Base-by-base conservation (phyloP, 169 alveolate genomes). In the Babesia sp. region DNA sequence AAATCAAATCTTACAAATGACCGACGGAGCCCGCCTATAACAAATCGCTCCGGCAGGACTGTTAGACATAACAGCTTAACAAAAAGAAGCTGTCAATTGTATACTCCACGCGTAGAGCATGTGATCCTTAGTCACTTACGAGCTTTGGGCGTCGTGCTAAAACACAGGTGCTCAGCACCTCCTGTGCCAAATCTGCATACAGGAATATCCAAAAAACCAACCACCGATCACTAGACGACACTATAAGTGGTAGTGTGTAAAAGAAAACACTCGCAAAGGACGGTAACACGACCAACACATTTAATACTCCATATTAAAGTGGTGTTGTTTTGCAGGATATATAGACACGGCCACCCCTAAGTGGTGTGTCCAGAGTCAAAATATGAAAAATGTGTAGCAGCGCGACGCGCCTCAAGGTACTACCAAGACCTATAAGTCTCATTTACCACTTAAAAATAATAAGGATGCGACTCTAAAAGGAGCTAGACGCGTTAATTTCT, bases 341-440 rank as follows among this genome's bases (percentile, higher is more conserved):
- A 39, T 9, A 9, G 46, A 39, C 46, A 8, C 46, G 46, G 8
- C 46, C 14, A 14, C n/a, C 46, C 46, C n/a, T 9, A 9, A 39
- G 46, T 9, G 14, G 8, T 39, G 8, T 8, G 46, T 39, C 46
- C n/a, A 39, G 14, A 8, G 46, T 14, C 20, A 12, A 48, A 6
- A 20, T n/a, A 34, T 20, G 24, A 24, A 20, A 14, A 34, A n/a
- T 57, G 67, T 57, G 67, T 57, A 50, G 67, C 36, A 57, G 3
- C 50, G 50, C 50, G 50, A 18, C 36, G 67, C 67, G 67, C 50
- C 24, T 33, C 11, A 45, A 16, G 50, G 48, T 57, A 18, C 67
- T 22, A 7, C 34, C 64, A 20, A 12, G 18, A 55, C 1, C 64
- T 9, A 16, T 9, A 9, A 41, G 48, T 9, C 16, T 11, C 48